phyloP scores from a whole-genome alignment of 78 protist species.

The Speleostelium caveatum region DNA sequence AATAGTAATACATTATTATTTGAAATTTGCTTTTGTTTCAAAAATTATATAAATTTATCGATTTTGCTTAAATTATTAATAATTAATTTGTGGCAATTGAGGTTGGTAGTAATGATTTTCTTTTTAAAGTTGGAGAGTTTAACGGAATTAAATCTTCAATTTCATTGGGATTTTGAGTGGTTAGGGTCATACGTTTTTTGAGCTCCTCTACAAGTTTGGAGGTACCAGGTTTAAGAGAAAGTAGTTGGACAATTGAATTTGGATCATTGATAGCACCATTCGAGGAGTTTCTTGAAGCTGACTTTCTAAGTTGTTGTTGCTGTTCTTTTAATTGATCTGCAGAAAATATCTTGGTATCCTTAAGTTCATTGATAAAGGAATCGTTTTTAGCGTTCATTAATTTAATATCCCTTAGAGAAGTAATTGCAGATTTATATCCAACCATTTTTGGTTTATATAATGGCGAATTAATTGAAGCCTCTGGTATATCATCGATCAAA shows the following conservation, averaged over 20 bases:
- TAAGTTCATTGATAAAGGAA: constrained; percentile 27
- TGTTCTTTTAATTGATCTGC: background rate
- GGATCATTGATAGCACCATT: background rate
- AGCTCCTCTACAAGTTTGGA: constrained; percentile 50
- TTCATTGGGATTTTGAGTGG: background rate
- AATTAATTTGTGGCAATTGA: no score
- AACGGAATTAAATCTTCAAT: constrained; percentile 50
- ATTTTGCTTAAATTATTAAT: no score
- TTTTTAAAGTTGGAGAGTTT: background rate
- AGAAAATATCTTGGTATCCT: background rate
- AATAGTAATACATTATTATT: no score
- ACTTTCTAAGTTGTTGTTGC: background rate
- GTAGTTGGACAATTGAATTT: constrained; percentile 37
- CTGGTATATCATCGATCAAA: background rate
- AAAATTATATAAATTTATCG: no score
- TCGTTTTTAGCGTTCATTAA: constrained; percentile 21
- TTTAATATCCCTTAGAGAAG: constrained; percentile 63
- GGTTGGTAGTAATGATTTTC: no score
- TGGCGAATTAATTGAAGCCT: constrained; percentile 35
- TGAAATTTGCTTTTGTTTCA: no score
- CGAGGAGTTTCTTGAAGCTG: no score
- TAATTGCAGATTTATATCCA: no score
- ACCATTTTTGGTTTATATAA: constrained; percentile 8
- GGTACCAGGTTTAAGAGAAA: constrained; percentile 59
- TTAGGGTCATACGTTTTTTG: constrained; percentile 29